phyloP scores from a whole-genome alignment of 768 basidiomycete genomes.

The Russula earlei region DNA sequence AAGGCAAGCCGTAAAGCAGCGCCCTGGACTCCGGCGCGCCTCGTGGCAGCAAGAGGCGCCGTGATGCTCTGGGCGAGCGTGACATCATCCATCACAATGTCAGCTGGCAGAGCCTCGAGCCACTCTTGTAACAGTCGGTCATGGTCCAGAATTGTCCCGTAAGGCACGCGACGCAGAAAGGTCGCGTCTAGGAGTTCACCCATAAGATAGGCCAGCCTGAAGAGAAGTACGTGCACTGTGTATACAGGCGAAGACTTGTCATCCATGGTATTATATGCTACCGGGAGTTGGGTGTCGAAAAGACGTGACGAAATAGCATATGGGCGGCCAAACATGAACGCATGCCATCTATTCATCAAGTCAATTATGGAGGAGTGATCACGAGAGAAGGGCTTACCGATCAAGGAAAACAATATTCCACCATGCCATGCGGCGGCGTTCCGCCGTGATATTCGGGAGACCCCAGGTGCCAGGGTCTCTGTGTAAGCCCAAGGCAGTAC shows the following conservation, averaged over 20 bases:
- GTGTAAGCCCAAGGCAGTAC: constrained; percentile 76
- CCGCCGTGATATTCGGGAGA: constrained; percentile 59
- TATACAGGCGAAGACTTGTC: constrained; percentile 60
- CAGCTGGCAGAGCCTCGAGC: constrained; percentile 66
- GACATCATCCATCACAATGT: constrained; percentile 71
- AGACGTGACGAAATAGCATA: constrained; percentile 68
- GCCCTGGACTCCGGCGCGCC: constrained; percentile 70
- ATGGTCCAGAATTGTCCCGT: constrained; percentile 61
- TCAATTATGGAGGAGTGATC: constrained; percentile 7
- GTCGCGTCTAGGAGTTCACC: constrained; percentile 82
- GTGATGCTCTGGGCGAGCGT: constrained; percentile 64
- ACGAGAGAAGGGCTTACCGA: constrained; percentile 38
- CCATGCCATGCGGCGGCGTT: constrained; percentile 82
- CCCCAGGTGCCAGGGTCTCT: constrained; percentile 77
- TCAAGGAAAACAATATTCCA: constrained; percentile 81
- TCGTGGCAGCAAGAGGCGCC: constrained; percentile 45
- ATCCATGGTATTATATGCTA: constrained; percentile 50
- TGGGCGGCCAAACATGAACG: constrained; percentile 79
- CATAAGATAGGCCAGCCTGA: constrained; percentile 66
- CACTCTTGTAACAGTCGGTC: constrained; percentile 64
- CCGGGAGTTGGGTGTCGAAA: constrained; percentile 73
- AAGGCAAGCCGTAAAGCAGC: constrained; percentile 71
- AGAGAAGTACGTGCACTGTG: constrained; percentile 65
- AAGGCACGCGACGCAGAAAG: constrained; percentile 62
- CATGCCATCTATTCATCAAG: constrained; percentile 57